phyloP scores from a whole-genome alignment of 169 alveolate genomes.

The Babesia divergens region DNA sequence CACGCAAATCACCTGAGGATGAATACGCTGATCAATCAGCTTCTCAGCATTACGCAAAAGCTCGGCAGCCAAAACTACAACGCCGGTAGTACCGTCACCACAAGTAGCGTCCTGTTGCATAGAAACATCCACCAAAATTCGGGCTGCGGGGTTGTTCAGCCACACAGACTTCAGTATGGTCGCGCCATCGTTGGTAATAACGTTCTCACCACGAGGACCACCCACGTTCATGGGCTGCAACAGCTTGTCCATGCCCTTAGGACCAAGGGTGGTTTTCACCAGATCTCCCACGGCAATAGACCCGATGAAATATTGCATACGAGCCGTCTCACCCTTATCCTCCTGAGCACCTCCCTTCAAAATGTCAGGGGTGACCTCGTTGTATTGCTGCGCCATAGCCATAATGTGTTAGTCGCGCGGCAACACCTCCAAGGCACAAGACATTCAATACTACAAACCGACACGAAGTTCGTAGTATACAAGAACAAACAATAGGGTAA shows the following conservation, averaged over 20 bases:
- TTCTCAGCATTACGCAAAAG: conserved; percentile 96
- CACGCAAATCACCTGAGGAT: conserved; percentile 91
- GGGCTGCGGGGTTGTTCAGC: conserved; percentile 99
- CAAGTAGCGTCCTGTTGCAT: conserved; percentile 89
- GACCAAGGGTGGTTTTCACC: conserved; percentile 98
- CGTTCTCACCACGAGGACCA: conserved; percentile 85
- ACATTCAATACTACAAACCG: neutral
- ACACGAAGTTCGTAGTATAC: neutral
- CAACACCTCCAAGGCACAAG: neutral
- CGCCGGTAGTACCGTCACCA: conserved; percentile 97
- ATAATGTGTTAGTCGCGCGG: conserved; percentile 16
- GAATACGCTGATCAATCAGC: conserved; percentile 93
- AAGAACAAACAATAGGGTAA: neutral
- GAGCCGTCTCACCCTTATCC: conserved; percentile 93
- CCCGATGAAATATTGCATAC: conserved; percentile 95
- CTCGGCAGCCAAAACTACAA: conserved; percentile 99
- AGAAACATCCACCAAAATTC: conserved; percentile 92
- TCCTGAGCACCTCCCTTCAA: conserved; percentile 92
- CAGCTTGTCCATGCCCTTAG: conserved; percentile 98
- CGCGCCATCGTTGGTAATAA: conserved; percentile 99
- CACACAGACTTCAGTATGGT: conserved; percentile 96
- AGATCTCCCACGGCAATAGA: conserved; percentile 99
- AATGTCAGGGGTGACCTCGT: conserved; percentile 89
- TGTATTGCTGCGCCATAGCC: conserved; percentile 41
- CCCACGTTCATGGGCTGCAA: conserved; percentile 89